A percentile compares a stretch with the other conserved stretches of the same genome.
These are phyloP conservation scores for Penicillium turbatum DNA, from an alignment of 495 filamentous ascomycete species.

Conservation along the genomic window DNA sequence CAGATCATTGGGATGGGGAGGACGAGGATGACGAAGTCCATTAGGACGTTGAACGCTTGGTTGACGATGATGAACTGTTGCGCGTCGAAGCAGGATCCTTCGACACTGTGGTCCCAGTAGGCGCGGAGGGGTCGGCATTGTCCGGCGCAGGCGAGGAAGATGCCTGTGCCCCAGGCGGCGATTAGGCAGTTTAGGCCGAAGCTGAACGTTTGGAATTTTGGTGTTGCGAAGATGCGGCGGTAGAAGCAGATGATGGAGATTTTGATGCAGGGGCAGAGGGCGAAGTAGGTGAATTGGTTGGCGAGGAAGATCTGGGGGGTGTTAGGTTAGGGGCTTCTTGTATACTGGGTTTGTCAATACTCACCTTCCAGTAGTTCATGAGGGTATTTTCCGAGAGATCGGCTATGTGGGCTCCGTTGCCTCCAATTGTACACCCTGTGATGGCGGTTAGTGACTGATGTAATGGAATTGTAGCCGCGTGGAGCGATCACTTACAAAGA, in stretches of 20 bases:
- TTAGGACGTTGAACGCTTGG: conserved; percentile 41
- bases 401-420: conserved; percentile 30
- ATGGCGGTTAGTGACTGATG: conserved; percentile 7
- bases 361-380: conserved; percentile 38
- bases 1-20: conserved; percentile 44
- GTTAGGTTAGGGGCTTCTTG: conserved; percentile 3
- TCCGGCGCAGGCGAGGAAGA: conserved; percentile 38
- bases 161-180: conserved; percentile 31
- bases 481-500: conserved; percentile 29
- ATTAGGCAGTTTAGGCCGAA: conserved; percentile 34
- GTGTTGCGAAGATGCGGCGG: conserved; percentile 42
- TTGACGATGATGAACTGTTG: conserved; percentile 41
- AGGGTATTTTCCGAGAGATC: conserved; percentile 23
- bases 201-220: conserved; percentile 31
- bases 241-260: conserved; percentile 47
- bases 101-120: conserved; percentile 39
- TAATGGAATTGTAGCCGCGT: not conserved
- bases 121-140: conserved; percentile 40
- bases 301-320: conserved; percentile 41
- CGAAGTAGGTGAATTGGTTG: conserved; percentile 44
- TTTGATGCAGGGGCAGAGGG: conserved; percentile 40
- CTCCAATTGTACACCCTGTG: conserved; percentile 37
- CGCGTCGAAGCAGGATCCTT: conserved; percentile 34
- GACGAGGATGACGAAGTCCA: conserved; percentile 42
- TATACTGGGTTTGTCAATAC: not conserved